Percentiles rank a stretch among this genome's conserved stretches.
Conservation (phyloP, 2,329 filamentous ascomycete genomes). For the Epicoccum nigrum region DNA sequence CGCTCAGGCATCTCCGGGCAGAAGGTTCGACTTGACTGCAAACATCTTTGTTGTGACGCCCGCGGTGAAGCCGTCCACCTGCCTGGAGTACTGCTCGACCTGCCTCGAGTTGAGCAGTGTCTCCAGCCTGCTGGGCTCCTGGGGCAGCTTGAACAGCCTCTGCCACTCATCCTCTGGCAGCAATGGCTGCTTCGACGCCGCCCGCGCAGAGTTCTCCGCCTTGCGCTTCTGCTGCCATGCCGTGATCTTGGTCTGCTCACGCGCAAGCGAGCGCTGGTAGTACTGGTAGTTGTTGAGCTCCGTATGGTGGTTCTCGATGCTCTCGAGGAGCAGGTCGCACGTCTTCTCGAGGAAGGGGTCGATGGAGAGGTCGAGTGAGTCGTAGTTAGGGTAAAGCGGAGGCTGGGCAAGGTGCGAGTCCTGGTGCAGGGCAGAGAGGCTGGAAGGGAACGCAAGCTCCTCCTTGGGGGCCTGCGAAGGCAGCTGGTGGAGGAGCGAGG, state of each 20-base stretch:
- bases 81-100: conserved; percentile 96
- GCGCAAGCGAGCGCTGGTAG: conserved; percentile 90
- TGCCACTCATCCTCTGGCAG: conserved; percentile 98
- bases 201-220: conserved; percentile 86
- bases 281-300: conserved; percentile 99
- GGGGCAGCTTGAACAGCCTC: conserved; percentile 94
- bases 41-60: conserved; percentile 97
- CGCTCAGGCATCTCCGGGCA: conserved; percentile 58
- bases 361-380: conserved; percentile 88
- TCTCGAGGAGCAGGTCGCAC: conserved; percentile 92
- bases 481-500: conserved; percentile 91
- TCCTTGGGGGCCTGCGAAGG: conserved; percentile 69
- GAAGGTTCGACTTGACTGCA: conserved; percentile 76
- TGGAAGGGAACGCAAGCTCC: conserved; percentile 76
- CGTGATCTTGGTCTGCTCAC: conserved; percentile 95
- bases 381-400: conserved; percentile 85
- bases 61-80: conserved; percentile 95
- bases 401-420: conserved; percentile 63
- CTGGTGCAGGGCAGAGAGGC: conserved; percentile 76
- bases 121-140: conserved; percentile 91
- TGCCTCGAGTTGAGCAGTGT: conserved; percentile 94
- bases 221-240: conserved; percentile 97
- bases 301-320: conserved; percentile 96
- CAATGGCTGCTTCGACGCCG: conserved; percentile 83
- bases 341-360: conserved; percentile 99